Conservation (phyloP, 2,329 filamentous ascomycete species). For the Verticillium isaacii region DNA sequence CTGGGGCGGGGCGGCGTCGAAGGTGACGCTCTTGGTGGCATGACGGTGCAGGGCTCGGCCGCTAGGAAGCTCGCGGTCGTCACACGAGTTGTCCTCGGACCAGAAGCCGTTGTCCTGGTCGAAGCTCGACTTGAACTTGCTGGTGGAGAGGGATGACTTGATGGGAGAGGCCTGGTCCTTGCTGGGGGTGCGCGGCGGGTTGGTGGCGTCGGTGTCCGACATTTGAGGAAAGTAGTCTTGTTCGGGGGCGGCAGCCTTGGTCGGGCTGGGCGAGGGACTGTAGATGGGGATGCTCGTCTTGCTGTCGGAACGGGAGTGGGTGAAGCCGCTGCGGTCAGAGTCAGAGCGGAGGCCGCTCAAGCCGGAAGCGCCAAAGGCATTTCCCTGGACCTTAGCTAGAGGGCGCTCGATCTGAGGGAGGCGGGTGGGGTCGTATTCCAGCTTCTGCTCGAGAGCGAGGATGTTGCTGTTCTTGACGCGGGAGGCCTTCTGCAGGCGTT, state of each 20-base stretch:
- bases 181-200: conserved; percentile 49
- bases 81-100: conserved; percentile 59
- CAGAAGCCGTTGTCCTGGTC: conserved; percentile 65
- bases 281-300: conserved; percentile 55
- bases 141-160: conserved; percentile 80
- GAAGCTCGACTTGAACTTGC: conserved; percentile 61
- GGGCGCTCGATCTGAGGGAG: conserved; percentile 78
- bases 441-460: conserved; percentile 85
- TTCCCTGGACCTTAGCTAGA: conserved; percentile 70
- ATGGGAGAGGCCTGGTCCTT: conserved; percentile 73
- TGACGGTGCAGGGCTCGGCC: conserved; percentile 72
- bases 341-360: conserved; percentile 49
- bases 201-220: conserved; percentile 13
- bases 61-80: conserved; percentile 55
- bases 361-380: conserved; percentile 58
- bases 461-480: conserved; percentile 98
- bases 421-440: conserved; percentile 83
- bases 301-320: conserved; percentile 51
- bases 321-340: conserved; percentile 30
- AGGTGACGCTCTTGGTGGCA: conserved; percentile 87
- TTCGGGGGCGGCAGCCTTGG: conserved; percentile 11
- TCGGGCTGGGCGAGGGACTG: conserved; percentile 39
- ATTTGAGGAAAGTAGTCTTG: conserved; percentile 3
- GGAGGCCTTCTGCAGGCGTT: conserved; percentile 90
- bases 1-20: conserved; percentile 87